These are phyloP conservation scores for Tricholoma terreum DNA, from an alignment of 768 basidiomycete genomes.

Conservation along the genomic window DNA sequence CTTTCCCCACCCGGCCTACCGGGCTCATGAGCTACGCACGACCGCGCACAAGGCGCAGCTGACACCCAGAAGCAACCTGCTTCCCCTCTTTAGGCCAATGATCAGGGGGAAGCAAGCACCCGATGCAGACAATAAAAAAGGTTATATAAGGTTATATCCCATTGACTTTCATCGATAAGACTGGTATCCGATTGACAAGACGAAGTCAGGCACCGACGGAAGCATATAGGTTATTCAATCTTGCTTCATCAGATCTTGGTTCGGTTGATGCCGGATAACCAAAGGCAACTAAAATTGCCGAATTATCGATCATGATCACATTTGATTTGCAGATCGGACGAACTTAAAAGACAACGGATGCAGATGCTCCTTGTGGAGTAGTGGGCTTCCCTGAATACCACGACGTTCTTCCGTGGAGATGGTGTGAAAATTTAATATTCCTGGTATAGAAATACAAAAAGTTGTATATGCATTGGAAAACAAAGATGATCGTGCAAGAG, in stretches of 20 bases:
- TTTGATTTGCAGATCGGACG: constrained; percentile 28
- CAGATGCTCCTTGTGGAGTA: constrained; percentile 8
- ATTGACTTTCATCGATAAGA: constrained; percentile 2
- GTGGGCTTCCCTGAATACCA: constrained; percentile 2
- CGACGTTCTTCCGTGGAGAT: constrained; percentile 1
- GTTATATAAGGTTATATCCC: no score
- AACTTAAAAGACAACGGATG: constrained; percentile 10
- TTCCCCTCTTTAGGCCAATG: background rate
- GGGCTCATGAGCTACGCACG: background rate
- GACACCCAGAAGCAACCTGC: background rate
- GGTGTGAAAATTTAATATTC: background rate
- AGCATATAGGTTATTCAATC: constrained; percentile 13
- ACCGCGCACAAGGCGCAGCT: background rate
- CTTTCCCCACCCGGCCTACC: background rate
- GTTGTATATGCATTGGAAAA: background rate
- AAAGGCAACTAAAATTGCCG: constrained; percentile 21
- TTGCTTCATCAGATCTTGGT: constrained; percentile 17
- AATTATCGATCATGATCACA: constrained; percentile 37
- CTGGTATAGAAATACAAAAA: background rate
- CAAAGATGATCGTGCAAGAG: background rate
- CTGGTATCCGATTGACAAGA: background rate
- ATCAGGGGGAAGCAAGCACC: background rate
- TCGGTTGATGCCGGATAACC: constrained; percentile 16
- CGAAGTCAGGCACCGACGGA: constrained; percentile 31
- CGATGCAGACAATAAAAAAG: background rate